Evolutionary conservation across 2,329 filamentous ascomycete species (phyloP).

Genomic region (Zopfia rhizophila): DNA sequence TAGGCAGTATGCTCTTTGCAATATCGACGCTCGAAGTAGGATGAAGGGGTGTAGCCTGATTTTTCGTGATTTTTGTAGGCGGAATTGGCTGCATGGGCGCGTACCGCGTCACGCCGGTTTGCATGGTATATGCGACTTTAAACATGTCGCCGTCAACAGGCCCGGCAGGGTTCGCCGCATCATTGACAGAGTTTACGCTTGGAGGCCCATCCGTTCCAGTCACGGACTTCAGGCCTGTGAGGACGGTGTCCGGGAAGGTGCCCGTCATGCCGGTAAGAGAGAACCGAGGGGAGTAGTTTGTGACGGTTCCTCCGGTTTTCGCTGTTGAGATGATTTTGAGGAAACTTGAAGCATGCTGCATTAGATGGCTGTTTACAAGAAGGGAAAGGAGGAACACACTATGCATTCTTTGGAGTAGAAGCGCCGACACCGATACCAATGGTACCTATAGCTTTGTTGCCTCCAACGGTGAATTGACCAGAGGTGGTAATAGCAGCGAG

Average conservation of each 20-base stretch:
- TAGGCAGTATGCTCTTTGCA: slow-evolving; percentile 62
- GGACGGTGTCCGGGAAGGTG: slow-evolving; percentile 59
- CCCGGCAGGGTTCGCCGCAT: slow-evolving; percentile 29
- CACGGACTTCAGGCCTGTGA: slow-evolving; percentile 48
- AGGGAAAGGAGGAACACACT: slow-evolving; percentile 54
- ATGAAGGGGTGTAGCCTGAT: slow-evolving; percentile 60
- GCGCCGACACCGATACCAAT: slow-evolving; percentile 37
- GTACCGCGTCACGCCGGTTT: slow-evolving; percentile 68
- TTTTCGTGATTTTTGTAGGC: slow-evolving; percentile 67
- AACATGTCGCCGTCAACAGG: slow-evolving; percentile 43
- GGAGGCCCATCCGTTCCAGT: slow-evolving; percentile 41
- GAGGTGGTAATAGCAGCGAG: slow-evolving; percentile 56
- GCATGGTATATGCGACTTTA: slow-evolving; percentile 64
- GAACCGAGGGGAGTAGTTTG: slow-evolving; percentile 72
- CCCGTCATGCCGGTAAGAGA: slow-evolving; percentile 73
- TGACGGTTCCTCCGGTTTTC: slow-evolving; percentile 64
- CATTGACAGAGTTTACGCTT: slow-evolving; percentile 32
- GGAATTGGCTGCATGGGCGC: slow-evolving; percentile 71
- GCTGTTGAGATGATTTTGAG: slow-evolving; percentile 64
- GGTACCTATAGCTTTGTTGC: slow-evolving; percentile 51
- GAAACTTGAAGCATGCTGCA: slow-evolving; percentile 31
- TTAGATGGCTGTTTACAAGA: slow-evolving; percentile 14
- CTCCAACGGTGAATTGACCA: slow-evolving; percentile 55
- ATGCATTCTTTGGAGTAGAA: slow-evolving; percentile 61
- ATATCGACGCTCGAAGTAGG: slow-evolving; percentile 66